Evolutionary conservation across 2,329 filamentous ascomycete genomes (phyloP).

Genomic region (Verticillium longisporum): DNA sequence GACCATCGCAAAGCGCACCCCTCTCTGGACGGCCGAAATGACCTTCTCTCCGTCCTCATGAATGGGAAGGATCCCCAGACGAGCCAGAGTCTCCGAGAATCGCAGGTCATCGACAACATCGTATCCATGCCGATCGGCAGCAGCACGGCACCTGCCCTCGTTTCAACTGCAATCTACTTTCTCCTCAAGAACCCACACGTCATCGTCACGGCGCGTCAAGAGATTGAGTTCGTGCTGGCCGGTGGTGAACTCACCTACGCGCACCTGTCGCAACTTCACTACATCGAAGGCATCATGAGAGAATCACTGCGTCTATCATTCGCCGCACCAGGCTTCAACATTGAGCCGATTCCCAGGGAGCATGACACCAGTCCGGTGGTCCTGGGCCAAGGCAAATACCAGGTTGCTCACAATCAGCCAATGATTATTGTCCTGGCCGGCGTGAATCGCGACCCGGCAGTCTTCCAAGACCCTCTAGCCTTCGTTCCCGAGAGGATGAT

Average conservation of each 20-base stretch:
- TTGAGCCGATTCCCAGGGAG: conserved; percentile 36
- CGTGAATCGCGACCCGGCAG: conserved; percentile 40
- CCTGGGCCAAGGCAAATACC: conserved; percentile 40
- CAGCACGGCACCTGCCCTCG: conserved; percentile 39
- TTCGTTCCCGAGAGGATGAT: conserved; percentile 44
- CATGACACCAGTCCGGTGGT: conserved; percentile 36
- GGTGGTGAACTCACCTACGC: conserved; percentile 37
- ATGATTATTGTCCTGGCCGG: conserved; percentile 43
- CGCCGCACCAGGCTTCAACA: conserved; percentile 48
- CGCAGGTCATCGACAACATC: conserved; percentile 61
- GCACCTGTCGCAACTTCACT: conserved; percentile 44
- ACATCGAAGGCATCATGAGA: conserved; percentile 45
- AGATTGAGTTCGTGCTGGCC: conserved; percentile 43
- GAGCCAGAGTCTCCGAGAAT: conserved; percentile 47
- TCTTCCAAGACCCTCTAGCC: conserved; percentile 38
- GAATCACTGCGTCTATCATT: conserved; percentile 48
- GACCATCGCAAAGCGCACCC: conserved; percentile 46
- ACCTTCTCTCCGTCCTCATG: conserved; percentile 55
- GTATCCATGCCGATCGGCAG: conserved; percentile 58
- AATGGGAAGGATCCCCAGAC: conserved; percentile 55
- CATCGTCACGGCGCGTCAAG: conserved; percentile 41
- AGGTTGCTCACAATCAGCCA: conserved; percentile 39
- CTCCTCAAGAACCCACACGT: conserved; percentile 42
- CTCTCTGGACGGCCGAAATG: conserved; percentile 47
- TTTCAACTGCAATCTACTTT: conserved; percentile 40